phyloP scores from a whole-genome alignment of 23 red algal genomes.

The Gracilaria gracilis region DNA sequence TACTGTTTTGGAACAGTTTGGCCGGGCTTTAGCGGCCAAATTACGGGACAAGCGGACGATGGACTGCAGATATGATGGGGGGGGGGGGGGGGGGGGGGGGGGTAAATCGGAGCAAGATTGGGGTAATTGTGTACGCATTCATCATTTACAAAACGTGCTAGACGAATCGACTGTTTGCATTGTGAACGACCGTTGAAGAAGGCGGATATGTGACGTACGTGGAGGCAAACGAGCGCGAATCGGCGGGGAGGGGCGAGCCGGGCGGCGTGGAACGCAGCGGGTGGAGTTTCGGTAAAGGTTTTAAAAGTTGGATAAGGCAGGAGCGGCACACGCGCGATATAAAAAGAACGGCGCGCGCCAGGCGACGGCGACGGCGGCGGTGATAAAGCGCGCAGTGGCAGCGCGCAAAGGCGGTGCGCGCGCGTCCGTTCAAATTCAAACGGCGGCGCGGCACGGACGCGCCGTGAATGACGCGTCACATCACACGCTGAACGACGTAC shows the following conservation, averaged over 20 bases:
- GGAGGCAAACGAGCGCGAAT: not conserved
- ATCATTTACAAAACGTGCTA: not conserved
- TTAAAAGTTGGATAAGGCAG: too few species aligned
- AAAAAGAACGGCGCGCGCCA: not conserved
- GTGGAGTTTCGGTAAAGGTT: too few species aligned
- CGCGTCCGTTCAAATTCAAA: conserved; percentile 21
- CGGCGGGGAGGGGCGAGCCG: too few species aligned
- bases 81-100: not conserved
- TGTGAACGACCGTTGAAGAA: not conserved
- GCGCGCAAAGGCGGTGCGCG: not conserved
- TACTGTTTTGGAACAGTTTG: conserved; percentile 24
- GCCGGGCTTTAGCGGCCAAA: not conserved
- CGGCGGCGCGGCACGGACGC: not conserved
- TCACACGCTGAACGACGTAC: not conserved
- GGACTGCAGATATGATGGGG: too few species aligned
- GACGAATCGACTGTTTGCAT: not conserved
- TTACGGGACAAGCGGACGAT: not conserved
- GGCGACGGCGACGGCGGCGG: not conserved
- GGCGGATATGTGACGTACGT: not conserved
- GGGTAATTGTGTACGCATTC: not conserved
- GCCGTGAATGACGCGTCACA: not conserved
- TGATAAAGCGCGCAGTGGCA: not conserved
- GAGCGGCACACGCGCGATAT: not conserved
- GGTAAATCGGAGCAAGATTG: not conserved
- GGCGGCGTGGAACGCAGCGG: too few species aligned